Evolutionary conservation across 1,139 yeast species (phyloP).

Genomic region (Blastobotrys aristatus): DNA sequence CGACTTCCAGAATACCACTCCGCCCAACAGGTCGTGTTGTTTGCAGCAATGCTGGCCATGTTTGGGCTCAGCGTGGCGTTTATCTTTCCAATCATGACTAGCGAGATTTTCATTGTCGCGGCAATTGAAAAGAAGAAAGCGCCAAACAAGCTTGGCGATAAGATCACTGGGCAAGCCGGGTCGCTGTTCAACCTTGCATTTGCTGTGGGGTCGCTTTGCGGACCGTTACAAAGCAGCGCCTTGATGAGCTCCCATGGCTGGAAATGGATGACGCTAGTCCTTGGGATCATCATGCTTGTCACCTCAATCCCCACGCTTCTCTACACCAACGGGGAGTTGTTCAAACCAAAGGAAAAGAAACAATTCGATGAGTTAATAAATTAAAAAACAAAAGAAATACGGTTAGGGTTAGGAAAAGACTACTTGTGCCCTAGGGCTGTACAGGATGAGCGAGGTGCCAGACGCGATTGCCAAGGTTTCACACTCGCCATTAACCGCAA

Average conservation of each 20-base stretch:
- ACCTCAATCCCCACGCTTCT: conserved; percentile 26
- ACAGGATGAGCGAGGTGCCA: conserved; percentile 1
- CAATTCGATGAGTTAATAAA: too few species aligned
- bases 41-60: conserved; percentile 30
- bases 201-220: conserved; percentile 33
- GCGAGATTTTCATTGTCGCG: conserved; percentile 31
- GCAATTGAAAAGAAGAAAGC: conserved; percentile 25
- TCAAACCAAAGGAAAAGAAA: not conserved
- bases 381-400: too few species aligned
- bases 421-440: conserved; percentile 1
- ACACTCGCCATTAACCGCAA: conserved; percentile 2
- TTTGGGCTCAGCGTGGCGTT: conserved; percentile 27
- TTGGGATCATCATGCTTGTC: conserved; percentile 27
- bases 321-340: conserved; percentile 28
- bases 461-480: conserved; percentile 9
- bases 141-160: conserved; percentile 35
- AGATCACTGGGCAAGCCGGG: conserved; percentile 36
- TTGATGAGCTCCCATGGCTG: conserved; percentile 28
- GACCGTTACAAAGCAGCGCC: conserved; percentile 35
- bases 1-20: conserved; percentile 29
- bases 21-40: conserved; percentile 28
- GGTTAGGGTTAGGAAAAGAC: not conserved
- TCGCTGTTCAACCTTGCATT: conserved; percentile 36
- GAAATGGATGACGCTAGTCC: conserved; percentile 25
- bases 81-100: conserved; percentile 30